phyloP scores from a whole-genome alignment of 371 early-diverging fungal genomes.

The Zychaea mexicana region DNA sequence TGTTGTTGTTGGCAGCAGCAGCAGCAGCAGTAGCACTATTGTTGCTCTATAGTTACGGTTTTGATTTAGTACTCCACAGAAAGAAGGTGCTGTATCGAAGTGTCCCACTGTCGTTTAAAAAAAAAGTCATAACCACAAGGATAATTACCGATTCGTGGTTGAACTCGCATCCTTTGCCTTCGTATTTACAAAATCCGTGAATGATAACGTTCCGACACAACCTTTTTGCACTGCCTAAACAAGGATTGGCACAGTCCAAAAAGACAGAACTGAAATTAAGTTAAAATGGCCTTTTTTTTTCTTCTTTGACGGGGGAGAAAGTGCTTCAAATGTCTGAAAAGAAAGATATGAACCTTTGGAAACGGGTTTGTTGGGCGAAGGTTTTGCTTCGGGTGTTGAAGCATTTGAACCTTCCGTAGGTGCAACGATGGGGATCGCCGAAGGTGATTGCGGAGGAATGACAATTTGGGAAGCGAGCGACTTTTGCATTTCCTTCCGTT shows the following conservation, averaged over 20 bases:
- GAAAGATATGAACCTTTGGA: conserved; percentile 44
- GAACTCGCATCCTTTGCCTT: conserved; percentile 86
- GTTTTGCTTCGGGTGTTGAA: conserved; percentile 14
- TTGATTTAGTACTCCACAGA: conserved; percentile 10
- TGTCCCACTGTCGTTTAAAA: background rate
- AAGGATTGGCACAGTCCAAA: too few species aligned
- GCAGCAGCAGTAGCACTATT: background rate
- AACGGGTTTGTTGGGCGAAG: conserved; percentile 23
- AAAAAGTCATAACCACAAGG: background rate
- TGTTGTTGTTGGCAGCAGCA: background rate
- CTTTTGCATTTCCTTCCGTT: conserved; percentile 11
- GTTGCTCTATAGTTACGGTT: conserved; percentile 13
- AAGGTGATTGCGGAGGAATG: conserved; percentile 45
- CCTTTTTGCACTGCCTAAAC: conserved; percentile 49
- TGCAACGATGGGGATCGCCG: conserved; percentile 63
- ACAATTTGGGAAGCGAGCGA: conserved; percentile 46
- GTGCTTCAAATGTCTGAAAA: too few species aligned
- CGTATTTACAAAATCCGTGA: conserved; percentile 86
- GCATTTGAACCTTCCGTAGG: conserved; percentile 35
- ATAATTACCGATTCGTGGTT: conserved; percentile 71
- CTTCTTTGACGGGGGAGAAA: too few species aligned
- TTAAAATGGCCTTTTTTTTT: too few species aligned
- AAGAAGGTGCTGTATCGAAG: too few species aligned
- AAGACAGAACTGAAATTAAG: background rate
- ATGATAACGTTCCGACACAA: conserved; percentile 82